Conservation (phyloP, 768 basidiomycete species). For the Russula brevipes region DNA sequence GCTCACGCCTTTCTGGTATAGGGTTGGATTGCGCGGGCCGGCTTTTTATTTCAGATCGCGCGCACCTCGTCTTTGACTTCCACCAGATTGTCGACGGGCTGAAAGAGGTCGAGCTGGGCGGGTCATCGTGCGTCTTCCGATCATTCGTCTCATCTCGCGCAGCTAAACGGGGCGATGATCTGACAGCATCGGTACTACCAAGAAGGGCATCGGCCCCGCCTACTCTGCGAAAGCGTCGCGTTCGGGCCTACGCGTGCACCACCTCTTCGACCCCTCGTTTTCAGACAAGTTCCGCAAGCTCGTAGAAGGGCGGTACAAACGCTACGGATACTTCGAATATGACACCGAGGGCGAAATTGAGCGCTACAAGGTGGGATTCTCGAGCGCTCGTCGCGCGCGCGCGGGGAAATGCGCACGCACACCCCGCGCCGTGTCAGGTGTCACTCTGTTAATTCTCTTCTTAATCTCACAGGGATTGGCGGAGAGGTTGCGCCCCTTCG, state of each 20-base stretch:
- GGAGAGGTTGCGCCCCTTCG: slow-evolving; percentile 77
- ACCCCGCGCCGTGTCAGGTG: not conserved
- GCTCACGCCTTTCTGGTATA: slow-evolving; percentile 30
- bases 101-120: slow-evolving; percentile 96
- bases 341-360: slow-evolving; percentile 95
- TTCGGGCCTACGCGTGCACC: slow-evolving; percentile 92
- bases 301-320: slow-evolving; percentile 96
- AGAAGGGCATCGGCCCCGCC: slow-evolving; percentile 96
- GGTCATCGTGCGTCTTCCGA: slow-evolving; percentile 52
- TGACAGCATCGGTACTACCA: slow-evolving; percentile 90
- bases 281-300: slow-evolving; percentile 89
- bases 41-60: slow-evolving; percentile 90
- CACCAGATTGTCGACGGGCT: slow-evolving; percentile 99
- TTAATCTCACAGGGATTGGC: slow-evolving; percentile 59
- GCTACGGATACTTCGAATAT: slow-evolving; percentile 96
- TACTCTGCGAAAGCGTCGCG: slow-evolving; percentile 97
- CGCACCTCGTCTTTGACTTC: slow-evolving; percentile 97
- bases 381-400: not conserved
- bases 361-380: slow-evolving; percentile 69
- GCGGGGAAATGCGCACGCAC: slow-evolving; percentile 14
- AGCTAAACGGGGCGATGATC: not conserved
- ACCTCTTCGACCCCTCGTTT: slow-evolving; percentile 87
- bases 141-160: slow-evolving; percentile 16
- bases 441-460: not conserved
- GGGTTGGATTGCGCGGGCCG: slow-evolving; percentile 82